Evolutionary conservation across 2,329 filamentous ascomycete species (phyloP), one percentile per base, ranked within the genome.

Genomic region (Alternaria arborescens): DNA sequence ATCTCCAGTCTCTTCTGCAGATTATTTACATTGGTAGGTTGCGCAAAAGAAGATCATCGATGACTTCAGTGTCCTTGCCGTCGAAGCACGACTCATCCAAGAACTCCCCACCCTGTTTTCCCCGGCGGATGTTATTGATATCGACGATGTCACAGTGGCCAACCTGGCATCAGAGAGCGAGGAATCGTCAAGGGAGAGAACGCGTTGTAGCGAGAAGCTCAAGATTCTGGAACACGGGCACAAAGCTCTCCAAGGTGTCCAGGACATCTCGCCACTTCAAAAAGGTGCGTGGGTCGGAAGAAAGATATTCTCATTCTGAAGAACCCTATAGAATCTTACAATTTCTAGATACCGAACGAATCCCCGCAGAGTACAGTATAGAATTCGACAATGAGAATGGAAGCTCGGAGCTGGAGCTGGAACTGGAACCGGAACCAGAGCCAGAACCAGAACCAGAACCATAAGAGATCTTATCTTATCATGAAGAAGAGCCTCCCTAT

Each of bases 31-130:
- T 28, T 47, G 40, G 16, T 43, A 81, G 80, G 79, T 82, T 47
- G 79, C 80, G 2, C 53, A 79, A 30, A 80, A 81, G 64, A 77
- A 63, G 3, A 69, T 81, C 42, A 69, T 82, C 41, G 79, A 83
- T 61, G 74, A 81, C 59, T 68, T 82, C 60, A 72, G 72, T 28
- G 73, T 74, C 7, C 69, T 80, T 18, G 80, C 76, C 0, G 66
- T 82, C 20, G 80, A 82, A 67, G 54, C 65, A 5, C 71, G 71
- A 24, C 67, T 80, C 4, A 64, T 79, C 8, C 47, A 68, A 16
- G 60, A 69, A 7, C 68, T 81, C 4, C 57, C 64, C 3, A n/a
- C 54, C 18, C 63, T 79, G 22, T 72, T 79, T 42, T 64, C 55
- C 16, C 73, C 77, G 4, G 50, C 66, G 48, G 64, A 61, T 55